phyloP scores from a whole-genome alignment of 768 basidiomycete genomes.

The Antrodiella citrinella region DNA sequence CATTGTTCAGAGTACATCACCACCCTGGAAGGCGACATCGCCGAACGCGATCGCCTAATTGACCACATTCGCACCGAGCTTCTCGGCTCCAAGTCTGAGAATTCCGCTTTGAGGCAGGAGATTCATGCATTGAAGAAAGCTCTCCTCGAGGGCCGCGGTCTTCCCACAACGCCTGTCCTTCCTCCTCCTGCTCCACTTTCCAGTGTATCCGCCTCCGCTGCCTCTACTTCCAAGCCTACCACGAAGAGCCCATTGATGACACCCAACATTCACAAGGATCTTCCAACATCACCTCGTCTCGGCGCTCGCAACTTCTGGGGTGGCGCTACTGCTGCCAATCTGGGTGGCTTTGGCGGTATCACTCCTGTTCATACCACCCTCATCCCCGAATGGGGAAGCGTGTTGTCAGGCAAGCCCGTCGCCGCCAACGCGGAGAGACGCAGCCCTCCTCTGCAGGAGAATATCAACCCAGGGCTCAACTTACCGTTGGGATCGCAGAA shows the following conservation, averaged over 20 bases:
- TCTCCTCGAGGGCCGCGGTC: slow-evolving; percentile 58
- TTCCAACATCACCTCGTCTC: slow-evolving; percentile 54
- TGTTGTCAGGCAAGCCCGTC: slow-evolving; percentile 22
- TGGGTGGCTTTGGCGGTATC: slow-evolving; percentile 47
- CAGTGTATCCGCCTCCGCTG: slow-evolving; percentile 19
- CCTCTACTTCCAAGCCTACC: slow-evolving; percentile 15
- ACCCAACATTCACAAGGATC: slow-evolving; percentile 72
- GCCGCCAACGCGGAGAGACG: slow-evolving; percentile 16
- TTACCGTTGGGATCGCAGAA: slow-evolving; percentile 6
- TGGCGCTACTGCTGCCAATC: slow-evolving; percentile 30
- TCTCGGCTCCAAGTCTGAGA: slow-evolving; percentile 72
- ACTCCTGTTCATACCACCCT: slow-evolving; percentile 83
- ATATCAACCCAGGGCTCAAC: slow-evolving; percentile 73
- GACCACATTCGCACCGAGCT: slow-evolving; percentile 82
- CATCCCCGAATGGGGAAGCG: slow-evolving; percentile 52
- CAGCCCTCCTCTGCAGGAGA: slow-evolving; percentile 49
- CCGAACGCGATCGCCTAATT: slow-evolving; percentile 85
- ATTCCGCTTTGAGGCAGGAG: slow-evolving; percentile 73
- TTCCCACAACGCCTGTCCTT: slow-evolving; percentile 29
- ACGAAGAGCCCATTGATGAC: slow-evolving; percentile 34
- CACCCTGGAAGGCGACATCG: slow-evolving; percentile 89
- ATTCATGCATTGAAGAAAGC: slow-evolving; percentile 66
- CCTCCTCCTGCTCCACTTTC: slow-evolving; percentile 38
- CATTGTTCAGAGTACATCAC: slow-evolving; percentile 74
- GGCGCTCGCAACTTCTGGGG: slow-evolving; percentile 72